Base-by-base conservation (phyloP, 2,329 filamentous ascomycete species). In the Epichloe amarillans region DNA sequence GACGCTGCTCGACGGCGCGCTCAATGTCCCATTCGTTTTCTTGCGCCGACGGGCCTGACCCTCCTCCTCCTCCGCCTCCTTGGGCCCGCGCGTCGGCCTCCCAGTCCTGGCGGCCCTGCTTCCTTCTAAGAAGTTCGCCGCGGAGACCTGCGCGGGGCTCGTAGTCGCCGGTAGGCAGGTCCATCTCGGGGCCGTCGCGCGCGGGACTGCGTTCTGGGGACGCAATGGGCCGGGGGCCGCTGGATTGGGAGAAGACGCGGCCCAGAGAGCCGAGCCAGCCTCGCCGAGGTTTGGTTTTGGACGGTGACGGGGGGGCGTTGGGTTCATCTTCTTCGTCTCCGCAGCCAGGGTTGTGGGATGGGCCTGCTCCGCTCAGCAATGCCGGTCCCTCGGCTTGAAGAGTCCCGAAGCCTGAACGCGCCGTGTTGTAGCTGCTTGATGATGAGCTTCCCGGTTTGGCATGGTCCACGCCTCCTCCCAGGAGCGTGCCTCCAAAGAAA, bases 21-120 rank as follows among this genome's bases (percentile, higher is more conserved):
- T 90, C 86, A 39, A 90, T 79, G 58, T 89, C 86, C 85, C 85
- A 87, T 50, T 88, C 84, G 64, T 80, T 82, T 50, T 84, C 80
- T 19, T n/a, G 35, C 71, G 69, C 37, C 62, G 60, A 45, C 58
- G 53, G 14, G 8, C n/a, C 19, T n/a, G 3, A 4, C 12, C 11
- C 66, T 49, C 69, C 60, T 49, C 69, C 60, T 50, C 62, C 60
- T 50, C 62, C 58, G 63, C 48, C 61, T 59, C 48, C 61, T 59
- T 36, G n/a, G 6, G 6, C 51, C 30, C 55, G 55, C 14, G 47
- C 49, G 10, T 60, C 64, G 5, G 56, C 62, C 54, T 76, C 73
- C 77, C 77, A 81, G 39, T 73, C 76, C 10, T 69, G 71, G 3
- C 75, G 69, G 8, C 77, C 77, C 46, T 79, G 75, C 63, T 77